Conservation (phyloP, 371 early-diverging fungal genomes). For the Saksenaea oblongispora region DNA sequence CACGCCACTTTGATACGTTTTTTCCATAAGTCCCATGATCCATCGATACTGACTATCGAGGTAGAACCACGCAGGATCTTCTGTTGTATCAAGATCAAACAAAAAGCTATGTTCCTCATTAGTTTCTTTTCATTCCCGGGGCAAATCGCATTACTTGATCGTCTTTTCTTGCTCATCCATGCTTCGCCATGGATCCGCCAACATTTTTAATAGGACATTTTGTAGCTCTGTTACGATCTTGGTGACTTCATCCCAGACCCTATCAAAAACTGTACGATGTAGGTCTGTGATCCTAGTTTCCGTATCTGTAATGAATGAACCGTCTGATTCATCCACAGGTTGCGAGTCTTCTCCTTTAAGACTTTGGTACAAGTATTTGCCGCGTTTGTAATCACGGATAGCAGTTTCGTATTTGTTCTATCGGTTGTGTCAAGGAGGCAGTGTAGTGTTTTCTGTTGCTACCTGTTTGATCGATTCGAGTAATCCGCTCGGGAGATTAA, state of each 20-base stretch:
- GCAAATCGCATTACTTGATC: slow-evolving; percentile 63
- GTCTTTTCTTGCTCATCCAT: slow-evolving; percentile 91
- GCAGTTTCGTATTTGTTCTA: slow-evolving; percentile 88
- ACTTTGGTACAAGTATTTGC: slow-evolving; percentile 66
- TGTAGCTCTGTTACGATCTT: slow-evolving; percentile 76
- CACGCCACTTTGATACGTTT: slow-evolving; percentile 60
- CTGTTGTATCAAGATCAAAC: slow-evolving; percentile 79
- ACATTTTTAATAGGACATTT: slow-evolving; percentile 69
- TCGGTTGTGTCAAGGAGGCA: background rate
- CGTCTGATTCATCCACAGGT: slow-evolving; percentile 3
- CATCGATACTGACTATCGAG: slow-evolving; percentile 87
- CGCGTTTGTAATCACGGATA: slow-evolving; percentile 95
- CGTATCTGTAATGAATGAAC: slow-evolving; percentile 19
- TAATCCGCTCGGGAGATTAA: slow-evolving; percentile 88
- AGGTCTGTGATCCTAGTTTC: slow-evolving; percentile 48
- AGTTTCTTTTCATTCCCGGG: slow-evolving; percentile 11
- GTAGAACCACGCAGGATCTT: slow-evolving; percentile 92
- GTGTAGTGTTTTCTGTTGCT: background rate
- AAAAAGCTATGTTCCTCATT: slow-evolving; percentile 51
- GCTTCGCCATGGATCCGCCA: slow-evolving; percentile 78
- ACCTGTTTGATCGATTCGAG: slow-evolving; percentile 81
- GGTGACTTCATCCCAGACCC: slow-evolving; percentile 92
- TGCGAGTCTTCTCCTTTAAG: slow-evolving; percentile 36
- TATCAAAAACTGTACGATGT: slow-evolving; percentile 87
- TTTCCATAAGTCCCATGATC: slow-evolving; percentile 76